A percentile compares a stretch with the other conserved stretches of the same genome.
Conservation (phyloP, 129 eudicot species). For the Oenanthe sinensis region DNA sequence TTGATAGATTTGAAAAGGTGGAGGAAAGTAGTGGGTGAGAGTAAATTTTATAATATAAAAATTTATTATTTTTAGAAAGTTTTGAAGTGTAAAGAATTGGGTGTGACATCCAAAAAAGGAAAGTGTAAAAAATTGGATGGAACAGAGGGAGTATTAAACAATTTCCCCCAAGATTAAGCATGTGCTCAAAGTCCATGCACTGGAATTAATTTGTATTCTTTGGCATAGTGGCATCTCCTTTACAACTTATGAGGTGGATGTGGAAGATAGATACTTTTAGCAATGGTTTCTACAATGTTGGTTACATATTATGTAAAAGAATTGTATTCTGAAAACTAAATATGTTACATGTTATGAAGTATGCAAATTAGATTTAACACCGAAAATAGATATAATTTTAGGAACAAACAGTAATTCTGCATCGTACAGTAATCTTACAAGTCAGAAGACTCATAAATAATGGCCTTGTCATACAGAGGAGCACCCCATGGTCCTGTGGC, state of each 20-base stretch:
- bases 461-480: conserved; percentile 85
- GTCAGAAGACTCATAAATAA: conserved; percentile 57
- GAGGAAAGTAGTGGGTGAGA: no score
- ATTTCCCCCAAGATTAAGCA: neutral
- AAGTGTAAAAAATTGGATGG: no score
- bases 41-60: no score
- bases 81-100: no score
- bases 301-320: neutral
- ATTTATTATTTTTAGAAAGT: no score
- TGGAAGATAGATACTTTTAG: neutral
- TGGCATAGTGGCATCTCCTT: neutral
- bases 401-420: neutral
- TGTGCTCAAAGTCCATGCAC: neutral
- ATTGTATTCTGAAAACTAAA: neutral
- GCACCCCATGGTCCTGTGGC: conserved; percentile 97
- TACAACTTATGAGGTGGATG: neutral
- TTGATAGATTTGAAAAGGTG: no score
- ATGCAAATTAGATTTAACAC: neutral
- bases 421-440: conserved; percentile 33
- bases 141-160: no score
- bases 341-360: neutral
- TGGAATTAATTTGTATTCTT: neutral
- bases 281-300: neutral
- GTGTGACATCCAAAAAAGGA: no score
- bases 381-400: neutral